Conservation (phyloP, 306 rosid species). For the Cucurbita pepo region DNA sequence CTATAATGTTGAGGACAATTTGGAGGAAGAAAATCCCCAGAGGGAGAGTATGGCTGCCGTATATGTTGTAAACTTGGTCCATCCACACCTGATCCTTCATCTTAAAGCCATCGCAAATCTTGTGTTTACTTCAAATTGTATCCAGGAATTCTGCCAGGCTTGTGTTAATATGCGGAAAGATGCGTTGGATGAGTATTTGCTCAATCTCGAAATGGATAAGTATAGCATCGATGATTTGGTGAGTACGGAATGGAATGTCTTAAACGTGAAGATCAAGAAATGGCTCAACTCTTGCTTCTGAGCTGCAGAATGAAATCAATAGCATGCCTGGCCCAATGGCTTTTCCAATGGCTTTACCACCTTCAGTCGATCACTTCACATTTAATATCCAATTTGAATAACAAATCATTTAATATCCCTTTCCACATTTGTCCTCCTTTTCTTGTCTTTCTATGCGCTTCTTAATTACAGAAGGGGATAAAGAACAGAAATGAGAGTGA, state of each 20-base stretch:
- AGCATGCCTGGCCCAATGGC: conserved; percentile 18
- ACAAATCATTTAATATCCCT: conserved; percentile 2
- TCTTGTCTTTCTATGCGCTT: neutral
- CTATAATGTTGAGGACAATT: conserved; percentile 25
- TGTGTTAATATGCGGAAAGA: conserved; percentile 26
- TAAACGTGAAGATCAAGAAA: conserved; percentile 33
- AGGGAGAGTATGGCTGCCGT: conserved; percentile 5
- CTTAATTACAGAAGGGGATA: neutral
- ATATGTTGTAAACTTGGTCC: conserved; percentile 22
- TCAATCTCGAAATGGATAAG: conserved; percentile 25
- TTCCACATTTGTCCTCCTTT: neutral
- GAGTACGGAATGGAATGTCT: conserved; percentile 34
- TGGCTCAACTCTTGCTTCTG: neutral
- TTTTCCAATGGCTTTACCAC: conserved; percentile 21
- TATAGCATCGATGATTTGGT: conserved; percentile 34
- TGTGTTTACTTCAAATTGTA: conserved; percentile 49
- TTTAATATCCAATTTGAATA: conserved; percentile 31
- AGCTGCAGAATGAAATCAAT: neutral
- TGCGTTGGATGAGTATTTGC: conserved; percentile 40
- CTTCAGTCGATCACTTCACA: conserved; percentile 22
- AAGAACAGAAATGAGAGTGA: no score
- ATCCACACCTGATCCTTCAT: conserved; percentile 24
- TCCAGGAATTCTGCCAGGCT: conserved; percentile 35
- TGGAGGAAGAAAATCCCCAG: conserved; percentile 3
- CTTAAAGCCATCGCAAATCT: conserved; percentile 39